phyloP scores from a whole-genome alignment of 2,329 filamentous ascomycete species.

The Colletotrichum neosansevieriae region DNA sequence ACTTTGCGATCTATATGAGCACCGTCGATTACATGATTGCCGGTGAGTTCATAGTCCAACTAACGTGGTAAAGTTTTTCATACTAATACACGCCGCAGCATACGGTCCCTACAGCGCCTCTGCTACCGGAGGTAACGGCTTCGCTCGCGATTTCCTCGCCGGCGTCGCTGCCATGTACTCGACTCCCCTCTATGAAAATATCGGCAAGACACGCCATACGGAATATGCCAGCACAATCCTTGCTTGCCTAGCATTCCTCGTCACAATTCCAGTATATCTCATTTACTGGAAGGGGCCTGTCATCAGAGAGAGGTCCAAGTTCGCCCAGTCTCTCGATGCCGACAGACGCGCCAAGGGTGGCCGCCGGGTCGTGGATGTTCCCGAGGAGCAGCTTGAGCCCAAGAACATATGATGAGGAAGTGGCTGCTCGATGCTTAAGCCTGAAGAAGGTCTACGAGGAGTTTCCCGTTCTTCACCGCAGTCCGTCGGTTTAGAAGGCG shows the following conservation, averaged over 20 bases:
- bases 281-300: conserved; percentile 39
- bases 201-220: conserved; percentile 56
- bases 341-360: conserved; percentile 29
- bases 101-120: conserved; percentile 76
- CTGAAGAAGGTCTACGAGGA: too few species aligned
- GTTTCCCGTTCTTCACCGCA: too few species aligned
- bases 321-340: conserved; percentile 33
- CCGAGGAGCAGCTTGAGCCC: conserved; percentile 25
- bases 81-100: conserved; percentile 51
- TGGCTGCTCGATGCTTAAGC: too few species aligned
- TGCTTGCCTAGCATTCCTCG: conserved; percentile 51
- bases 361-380: conserved; percentile 16
- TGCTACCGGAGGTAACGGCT: conserved; percentile 76
- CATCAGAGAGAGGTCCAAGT: conserved; percentile 40
- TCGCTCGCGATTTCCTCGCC: conserved; percentile 73
- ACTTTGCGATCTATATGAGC: conserved; percentile 73
- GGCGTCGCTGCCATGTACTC: conserved; percentile 73
- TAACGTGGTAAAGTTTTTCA: too few species aligned
- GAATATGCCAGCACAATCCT: conserved; percentile 67
- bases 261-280: conserved; percentile 39
- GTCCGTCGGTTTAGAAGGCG: not conserved
- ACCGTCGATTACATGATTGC: conserved; percentile 77
- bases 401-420: not conserved
- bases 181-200: conserved; percentile 64
- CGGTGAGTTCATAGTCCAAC: not conserved